Evolutionary conservation across 306 rosid species (phyloP).

Genomic region (Quercus variabilis): DNA sequence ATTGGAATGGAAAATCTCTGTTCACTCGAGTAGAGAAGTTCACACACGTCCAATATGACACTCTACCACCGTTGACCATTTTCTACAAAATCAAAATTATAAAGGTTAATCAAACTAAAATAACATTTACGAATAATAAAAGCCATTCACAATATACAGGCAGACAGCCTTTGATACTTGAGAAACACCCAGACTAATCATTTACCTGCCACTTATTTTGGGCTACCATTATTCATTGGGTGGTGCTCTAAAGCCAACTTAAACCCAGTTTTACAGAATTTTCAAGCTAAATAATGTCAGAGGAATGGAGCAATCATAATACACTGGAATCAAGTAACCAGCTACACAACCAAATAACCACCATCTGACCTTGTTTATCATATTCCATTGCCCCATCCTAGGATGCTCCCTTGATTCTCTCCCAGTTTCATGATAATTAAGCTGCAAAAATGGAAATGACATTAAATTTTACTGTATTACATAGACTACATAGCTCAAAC

Average conservation of each 20-base stretch:
- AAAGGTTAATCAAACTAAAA: background rate
- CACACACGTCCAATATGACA: slow-evolving; percentile 32
- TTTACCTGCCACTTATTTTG: no score
- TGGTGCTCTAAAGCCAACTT: no score
- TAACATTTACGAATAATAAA: background rate
- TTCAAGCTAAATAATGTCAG: background rate
- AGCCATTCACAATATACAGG: background rate
- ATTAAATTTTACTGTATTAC: background rate
- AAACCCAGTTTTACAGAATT: background rate
- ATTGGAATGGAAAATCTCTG: background rate
- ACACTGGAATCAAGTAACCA: background rate
- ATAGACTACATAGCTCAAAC: background rate
- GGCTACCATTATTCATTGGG: no score
- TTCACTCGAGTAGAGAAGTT: slow-evolving; percentile 29
- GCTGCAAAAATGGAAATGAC: slow-evolving; percentile 34
- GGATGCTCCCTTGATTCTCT: slow-evolving; percentile 48
- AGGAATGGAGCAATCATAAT: background rate
- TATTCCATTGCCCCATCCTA: slow-evolving; percentile 79
- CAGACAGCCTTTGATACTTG: background rate
- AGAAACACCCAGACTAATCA: background rate
- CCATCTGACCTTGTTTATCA: slow-evolving; percentile 66
- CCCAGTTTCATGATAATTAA: slow-evolving; percentile 52
- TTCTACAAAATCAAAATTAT: slow-evolving; percentile 21
- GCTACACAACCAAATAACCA: no score
- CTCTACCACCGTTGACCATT: slow-evolving; percentile 38